Base-by-base conservation (phyloP, 345 rosid genomes). In the Pistacia vera region DNA sequence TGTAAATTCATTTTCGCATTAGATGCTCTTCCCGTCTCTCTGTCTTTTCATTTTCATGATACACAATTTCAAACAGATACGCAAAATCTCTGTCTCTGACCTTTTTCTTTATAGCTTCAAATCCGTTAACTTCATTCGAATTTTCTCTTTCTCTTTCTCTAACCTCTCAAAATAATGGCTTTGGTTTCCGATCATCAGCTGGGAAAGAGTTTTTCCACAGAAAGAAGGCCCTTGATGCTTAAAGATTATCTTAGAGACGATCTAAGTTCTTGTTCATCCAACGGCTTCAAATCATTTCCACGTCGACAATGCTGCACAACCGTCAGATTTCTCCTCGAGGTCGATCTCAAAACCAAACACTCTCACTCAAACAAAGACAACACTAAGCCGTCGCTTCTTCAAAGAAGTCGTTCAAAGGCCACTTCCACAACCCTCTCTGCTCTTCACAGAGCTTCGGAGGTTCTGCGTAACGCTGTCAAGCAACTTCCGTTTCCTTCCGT, bases 181-280 rank as follows among this genome's bases (percentile, higher is more conserved):
- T 49, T 69, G 49, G 28, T 75, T 22, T 12, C 44, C 46, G 77
- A 79, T 64, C 76, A 77, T 16, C 77, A 65, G 67, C 63, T 56
- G 59, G 22, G 57, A 36, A 82, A 78, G 57, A 30, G 68, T 18
- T 52, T 75, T 63, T 51, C 74, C 7, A 33, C 64, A 0, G 80
- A 80, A 18, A 64, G 65, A 56, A 89, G 74, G 75, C 88, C 89
- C 25, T 74, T 89, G 78, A 79, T 86, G 94, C 87, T 95, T 46
- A 92, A 89, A 86, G 99, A 95, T 76, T 90, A 85, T 60, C 90
- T 95, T 58, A 76, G 72, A 12, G 96, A 93, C 63, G 97, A 95
- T 84, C 82, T 88, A 56, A 86, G 96, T 62, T 92, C 99, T 6
- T 92, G 98, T 78, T 93, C 99, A 74, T 95, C 99, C 78, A 87